These are phyloP conservation scores for Ophiosphaerella narmari DNA, from an alignment of 2,329 filamentous ascomycete genomes.

Conservation along the genomic window DNA sequence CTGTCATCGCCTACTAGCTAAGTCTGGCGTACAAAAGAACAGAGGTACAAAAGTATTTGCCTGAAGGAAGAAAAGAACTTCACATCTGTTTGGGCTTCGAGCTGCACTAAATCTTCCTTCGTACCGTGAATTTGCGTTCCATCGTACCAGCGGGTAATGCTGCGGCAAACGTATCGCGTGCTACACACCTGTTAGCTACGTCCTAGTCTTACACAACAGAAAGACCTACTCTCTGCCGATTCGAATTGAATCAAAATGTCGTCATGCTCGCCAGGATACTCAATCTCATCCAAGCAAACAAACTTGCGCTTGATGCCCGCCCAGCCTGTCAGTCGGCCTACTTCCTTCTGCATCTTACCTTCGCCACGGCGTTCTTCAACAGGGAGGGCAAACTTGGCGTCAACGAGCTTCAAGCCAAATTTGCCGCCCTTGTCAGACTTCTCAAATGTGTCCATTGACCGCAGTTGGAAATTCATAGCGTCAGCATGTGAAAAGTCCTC, in stretches of 20 bases:
- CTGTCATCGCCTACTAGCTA: neutral
- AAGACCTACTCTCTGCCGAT: conserved; percentile 69
- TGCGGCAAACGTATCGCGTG: conserved; percentile 52
- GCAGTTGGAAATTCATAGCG: conserved; percentile 86
- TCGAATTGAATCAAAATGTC: conserved; percentile 89
- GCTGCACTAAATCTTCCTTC: conserved; percentile 42
- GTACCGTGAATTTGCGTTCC: conserved; percentile 49
- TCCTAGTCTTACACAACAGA: neutral
- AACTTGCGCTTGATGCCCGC: conserved; percentile 69
- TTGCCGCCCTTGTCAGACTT: conserved; percentile 59
- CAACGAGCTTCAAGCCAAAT: conserved; percentile 76
- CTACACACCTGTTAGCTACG: conserved; percentile 39
- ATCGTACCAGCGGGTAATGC: conserved; percentile 52
- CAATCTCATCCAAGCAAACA: conserved; percentile 82
- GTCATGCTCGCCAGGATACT: conserved; percentile 90
- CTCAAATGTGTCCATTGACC: conserved; percentile 83
- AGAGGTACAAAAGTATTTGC: neutral
- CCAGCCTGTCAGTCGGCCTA: conserved; percentile 52
- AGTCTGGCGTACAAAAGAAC: neutral
- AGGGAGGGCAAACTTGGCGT: conserved; percentile 88
- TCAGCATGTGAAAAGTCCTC: conserved; percentile 84
- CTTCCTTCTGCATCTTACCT: conserved; percentile 56
- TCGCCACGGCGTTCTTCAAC: conserved; percentile 57
- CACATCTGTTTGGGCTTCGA: neutral
- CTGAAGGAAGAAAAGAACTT: too few species aligned